Conservation (phyloP, 495 filamentous ascomycete genomes). For the Bacidia gigantensis region DNA sequence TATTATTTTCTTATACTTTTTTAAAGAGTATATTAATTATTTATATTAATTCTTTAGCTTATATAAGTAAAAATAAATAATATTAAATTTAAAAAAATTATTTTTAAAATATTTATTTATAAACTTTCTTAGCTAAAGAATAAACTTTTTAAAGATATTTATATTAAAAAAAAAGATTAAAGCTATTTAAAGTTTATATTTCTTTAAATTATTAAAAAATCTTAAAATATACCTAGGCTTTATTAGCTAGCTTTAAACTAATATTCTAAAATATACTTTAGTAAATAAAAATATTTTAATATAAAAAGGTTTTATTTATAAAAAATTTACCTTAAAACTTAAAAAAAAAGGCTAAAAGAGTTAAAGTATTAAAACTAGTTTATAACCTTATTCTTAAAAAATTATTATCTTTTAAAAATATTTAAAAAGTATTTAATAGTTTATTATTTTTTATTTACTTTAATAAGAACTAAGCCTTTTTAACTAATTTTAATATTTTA, state of each 20-base stretch:
- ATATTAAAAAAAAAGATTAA: not conserved
- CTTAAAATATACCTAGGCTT: conserved; percentile 2
- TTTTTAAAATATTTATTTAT: conserved; percentile 3
- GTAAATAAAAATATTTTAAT: not conserved
- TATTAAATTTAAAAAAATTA: not conserved
- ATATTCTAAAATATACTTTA: conserved; percentile 6
- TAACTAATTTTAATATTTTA: not conserved
- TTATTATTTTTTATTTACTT: conserved; percentile 1
- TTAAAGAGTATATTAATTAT: not conserved
- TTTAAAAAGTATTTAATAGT: not conserved
- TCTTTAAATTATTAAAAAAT: not conserved
- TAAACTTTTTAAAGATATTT: not conserved
- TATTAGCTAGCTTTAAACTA: not conserved
- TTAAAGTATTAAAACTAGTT: not conserved
- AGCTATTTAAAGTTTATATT: not conserved
- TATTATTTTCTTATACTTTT: not conserved
- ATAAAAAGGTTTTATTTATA: not conserved
- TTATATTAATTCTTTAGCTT: not conserved
- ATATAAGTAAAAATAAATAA: not conserved
- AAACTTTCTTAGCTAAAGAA: not conserved
- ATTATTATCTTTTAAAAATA: not conserved
- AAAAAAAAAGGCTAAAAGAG: not conserved
- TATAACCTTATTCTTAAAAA: not conserved
- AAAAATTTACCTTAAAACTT: not conserved
- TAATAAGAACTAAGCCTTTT: not conserved